Evolutionary conservation across 495 filamentous ascomycete species (phyloP), one percentile per base, ranked within the genome.

Genomic region (Lophiostoma macrostomum): DNA sequence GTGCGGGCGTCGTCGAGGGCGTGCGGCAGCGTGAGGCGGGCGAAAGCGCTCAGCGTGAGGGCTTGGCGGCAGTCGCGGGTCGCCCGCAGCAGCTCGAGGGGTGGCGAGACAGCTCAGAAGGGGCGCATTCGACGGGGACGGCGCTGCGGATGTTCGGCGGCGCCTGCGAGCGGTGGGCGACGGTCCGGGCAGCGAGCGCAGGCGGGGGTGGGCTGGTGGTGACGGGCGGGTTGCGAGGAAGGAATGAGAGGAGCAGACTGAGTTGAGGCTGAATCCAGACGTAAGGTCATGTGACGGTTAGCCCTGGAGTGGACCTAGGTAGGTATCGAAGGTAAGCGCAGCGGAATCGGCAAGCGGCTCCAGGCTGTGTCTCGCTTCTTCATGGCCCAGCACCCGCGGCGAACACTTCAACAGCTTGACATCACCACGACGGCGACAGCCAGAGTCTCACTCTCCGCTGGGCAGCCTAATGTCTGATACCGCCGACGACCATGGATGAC

Each of bases 401-500:
- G n/a, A n/a, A n/a, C n/a, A n/a, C n/a, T n/a, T n/a, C n/a, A n/a
- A n/a, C n/a, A n/a, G n/a, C n/a, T n/a, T n/a, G n/a, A n/a, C n/a
- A n/a, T n/a, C n/a, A n/a, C n/a, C n/a, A n/a, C n/a, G n/a, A n/a
- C n/a, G n/a, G n/a, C n/a, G n/a, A n/a, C n/a, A n/a, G n/a, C n/a
- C n/a, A n/a, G n/a, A n/a, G n/a, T n/a, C n/a, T n/a, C n/a, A n/a
- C n/a, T n/a, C 27, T 32, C 41, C 4, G 18, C 39, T 6, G 14
- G 12, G 30, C 45, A 18, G 30, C 20, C 44, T 44, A 22, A 60
- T 60, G 58, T 46, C 39, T 39, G 43, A 43, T 23, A 10, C 10
- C 28, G 11, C 23, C 40, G 50, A 52, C 40, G 44, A 61, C 19
- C 41, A 61, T 61, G 58, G 58, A 61, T 56, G 58, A 56, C 27